These are phyloP conservation scores for Ophiostoma piceae DNA, from an alignment of 2,329 filamentous ascomycete genomes.

Conservation along the genomic window DNA sequence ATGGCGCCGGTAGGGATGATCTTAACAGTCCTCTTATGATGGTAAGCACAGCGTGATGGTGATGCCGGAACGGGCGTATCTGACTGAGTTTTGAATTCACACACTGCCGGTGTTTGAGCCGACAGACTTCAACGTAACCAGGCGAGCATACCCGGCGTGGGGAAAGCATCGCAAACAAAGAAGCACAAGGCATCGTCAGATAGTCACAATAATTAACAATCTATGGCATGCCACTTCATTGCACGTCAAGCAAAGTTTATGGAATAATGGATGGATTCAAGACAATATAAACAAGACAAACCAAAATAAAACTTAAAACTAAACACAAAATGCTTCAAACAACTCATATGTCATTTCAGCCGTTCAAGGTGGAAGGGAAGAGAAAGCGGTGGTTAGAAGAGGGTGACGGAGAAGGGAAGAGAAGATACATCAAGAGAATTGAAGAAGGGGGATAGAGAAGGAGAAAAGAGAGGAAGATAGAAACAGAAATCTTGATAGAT, in stretches of 20 bases:
- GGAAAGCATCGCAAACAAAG: neutral
- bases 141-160: neutral
- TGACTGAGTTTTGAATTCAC: neutral
- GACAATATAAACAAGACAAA: neutral
- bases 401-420: neutral
- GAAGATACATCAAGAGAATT: constrained; percentile 14
- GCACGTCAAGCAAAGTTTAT: neutral
- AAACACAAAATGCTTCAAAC: constrained; percentile 15
- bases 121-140: neutral
- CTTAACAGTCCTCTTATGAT: neutral
- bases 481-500: neutral
- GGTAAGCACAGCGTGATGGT: neutral
- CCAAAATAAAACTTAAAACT: neutral
- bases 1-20: neutral
- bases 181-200: neutral
- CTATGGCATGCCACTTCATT: neutral
- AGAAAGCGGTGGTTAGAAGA: neutral
- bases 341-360: constrained; percentile 25
- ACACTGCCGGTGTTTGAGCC: neutral
- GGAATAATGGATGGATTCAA: neutral
- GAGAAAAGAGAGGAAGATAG: neutral
- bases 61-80: neutral
- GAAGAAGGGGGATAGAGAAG: neutral
- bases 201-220: neutral
- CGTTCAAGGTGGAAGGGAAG: constrained; percentile 19